phyloP scores from a whole-genome alignment of 176 grass and related monocot species.

The Elymus sibiricus region DNA sequence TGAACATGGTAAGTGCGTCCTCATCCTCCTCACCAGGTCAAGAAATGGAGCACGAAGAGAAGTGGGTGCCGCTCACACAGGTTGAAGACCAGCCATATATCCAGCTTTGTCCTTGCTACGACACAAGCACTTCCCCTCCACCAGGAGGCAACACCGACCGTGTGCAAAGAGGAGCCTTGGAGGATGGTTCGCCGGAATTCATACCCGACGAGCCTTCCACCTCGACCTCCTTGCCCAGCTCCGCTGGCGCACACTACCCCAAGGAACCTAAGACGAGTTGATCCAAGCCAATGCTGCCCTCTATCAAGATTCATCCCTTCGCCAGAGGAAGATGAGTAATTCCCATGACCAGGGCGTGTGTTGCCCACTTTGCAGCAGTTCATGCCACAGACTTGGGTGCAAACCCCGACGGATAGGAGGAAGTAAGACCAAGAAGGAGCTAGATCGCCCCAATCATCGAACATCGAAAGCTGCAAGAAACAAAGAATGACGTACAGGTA shows the following conservation, averaged over 20 bases:
- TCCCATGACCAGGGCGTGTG: not conserved
- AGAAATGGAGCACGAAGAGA: not conserved
- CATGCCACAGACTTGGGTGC: not conserved
- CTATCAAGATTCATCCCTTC: not conserved
- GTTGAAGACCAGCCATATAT: not conserved
- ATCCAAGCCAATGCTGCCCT: not conserved
- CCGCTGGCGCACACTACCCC: no score
- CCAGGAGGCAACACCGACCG: not conserved
- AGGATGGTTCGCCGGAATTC: not conserved
- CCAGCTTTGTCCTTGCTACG: not conserved
- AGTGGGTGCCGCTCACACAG: not conserved
- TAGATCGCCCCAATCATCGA: not conserved
- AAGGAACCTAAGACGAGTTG: not conserved
- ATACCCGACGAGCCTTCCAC: not conserved
- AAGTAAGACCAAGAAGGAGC: not conserved
- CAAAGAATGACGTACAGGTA: no score
- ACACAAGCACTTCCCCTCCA: not conserved
- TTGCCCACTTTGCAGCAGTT: no score
- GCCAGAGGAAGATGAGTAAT: not conserved
- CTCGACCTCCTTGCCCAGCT: no score
- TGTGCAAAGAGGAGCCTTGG: not conserved
- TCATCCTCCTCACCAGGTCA: not conserved
- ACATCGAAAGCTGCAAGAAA: not conserved
- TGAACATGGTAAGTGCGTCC: not conserved
- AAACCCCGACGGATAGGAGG: no score